Base-by-base conservation (phyloP, 1,139 yeast species). In the Nakaseomyces delphensis region DNA sequence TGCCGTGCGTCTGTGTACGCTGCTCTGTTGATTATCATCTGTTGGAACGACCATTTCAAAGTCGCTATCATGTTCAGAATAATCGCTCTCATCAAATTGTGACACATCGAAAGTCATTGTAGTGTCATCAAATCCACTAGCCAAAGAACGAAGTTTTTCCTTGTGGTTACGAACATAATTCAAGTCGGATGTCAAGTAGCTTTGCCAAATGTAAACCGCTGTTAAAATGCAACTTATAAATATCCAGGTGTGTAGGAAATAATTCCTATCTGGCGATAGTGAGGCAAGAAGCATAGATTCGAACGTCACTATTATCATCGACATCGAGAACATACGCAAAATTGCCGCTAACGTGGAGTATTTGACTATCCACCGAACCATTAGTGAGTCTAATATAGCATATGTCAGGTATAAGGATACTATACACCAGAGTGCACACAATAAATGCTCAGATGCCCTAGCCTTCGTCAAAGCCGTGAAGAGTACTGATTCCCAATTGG, bases 331-430 rank as follows among this genome's bases (percentile, higher is more conserved):
- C 70, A 87, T 85, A 42, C 97, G 69, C 18, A 89, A 74, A 29
- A 87, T 83, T 0, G 95, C 95, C 0, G 96, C 97, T 2, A 83
- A 71, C 0, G 89, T 80, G 49, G 86, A 83, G 60, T 89, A 89
- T 15, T 84, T 85, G 32, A 89, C 93, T 31, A 89, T 84, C 94
- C 97, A 91, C 38, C 98, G 70, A 18, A 86, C 83, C 81, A 89
- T 85, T 31, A 91, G 68, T 0, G 96, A 94, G 58, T 89, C 96
- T 32, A 89, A 68, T 4, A 86, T 87, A 2, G 89, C 77, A 61
- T 80, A 87, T 10, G 94, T 79, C 45, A 91, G 68, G 57, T 86
- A 86, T 2, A 87, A 87, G 1, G 94, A 77, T 5, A 91, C 97
- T 6, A 83, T 60, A 59, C 96, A 82, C 93, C 93, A 83, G 13